phyloP scores from a whole-genome alignment of 306 rosid species.

The Citrullus mucosospermus region DNA sequence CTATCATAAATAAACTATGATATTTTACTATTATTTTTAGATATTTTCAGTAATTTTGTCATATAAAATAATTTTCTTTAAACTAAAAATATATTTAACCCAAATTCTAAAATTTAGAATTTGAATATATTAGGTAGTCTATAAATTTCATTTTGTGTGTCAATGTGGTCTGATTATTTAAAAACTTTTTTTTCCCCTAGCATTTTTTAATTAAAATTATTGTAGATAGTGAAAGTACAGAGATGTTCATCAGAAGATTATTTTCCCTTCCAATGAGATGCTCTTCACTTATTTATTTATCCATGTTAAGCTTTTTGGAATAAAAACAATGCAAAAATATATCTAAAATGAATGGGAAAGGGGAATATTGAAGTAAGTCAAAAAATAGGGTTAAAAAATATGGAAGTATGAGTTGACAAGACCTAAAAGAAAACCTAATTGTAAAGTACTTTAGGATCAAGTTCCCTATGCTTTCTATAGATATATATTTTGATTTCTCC shows the following conservation, averaged over 20 bases:
- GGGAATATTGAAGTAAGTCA: background rate
- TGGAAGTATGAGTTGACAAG: background rate
- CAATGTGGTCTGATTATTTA: too few species aligned
- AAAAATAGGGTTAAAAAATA: background rate
- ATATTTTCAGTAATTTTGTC: too few species aligned
- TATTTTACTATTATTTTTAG: too few species aligned
- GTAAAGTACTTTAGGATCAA: background rate
- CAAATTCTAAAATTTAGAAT: too few species aligned
- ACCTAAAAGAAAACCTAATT: background rate
- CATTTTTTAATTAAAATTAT: too few species aligned
- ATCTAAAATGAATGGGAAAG: background rate
- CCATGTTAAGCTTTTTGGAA: background rate
- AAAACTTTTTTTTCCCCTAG: too few species aligned
- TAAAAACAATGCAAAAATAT: background rate
- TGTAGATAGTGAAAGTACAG: too few species aligned
- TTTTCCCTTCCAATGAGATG: background rate
- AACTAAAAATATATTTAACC: too few species aligned
- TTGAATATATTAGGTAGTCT: too few species aligned
- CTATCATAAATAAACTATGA: too few species aligned
- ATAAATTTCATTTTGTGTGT: too few species aligned
- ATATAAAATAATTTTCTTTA: too few species aligned
- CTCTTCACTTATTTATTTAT: background rate
- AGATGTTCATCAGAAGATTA: background rate
- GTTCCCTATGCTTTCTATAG: background rate
- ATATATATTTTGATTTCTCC: background rate